A percentile compares a stretch with the other conserved stretches of the same genome.
phyloP scores from a whole-genome alignment of 2,329 filamentous ascomycete species.

The Leptodontidium sp. region DNA sequence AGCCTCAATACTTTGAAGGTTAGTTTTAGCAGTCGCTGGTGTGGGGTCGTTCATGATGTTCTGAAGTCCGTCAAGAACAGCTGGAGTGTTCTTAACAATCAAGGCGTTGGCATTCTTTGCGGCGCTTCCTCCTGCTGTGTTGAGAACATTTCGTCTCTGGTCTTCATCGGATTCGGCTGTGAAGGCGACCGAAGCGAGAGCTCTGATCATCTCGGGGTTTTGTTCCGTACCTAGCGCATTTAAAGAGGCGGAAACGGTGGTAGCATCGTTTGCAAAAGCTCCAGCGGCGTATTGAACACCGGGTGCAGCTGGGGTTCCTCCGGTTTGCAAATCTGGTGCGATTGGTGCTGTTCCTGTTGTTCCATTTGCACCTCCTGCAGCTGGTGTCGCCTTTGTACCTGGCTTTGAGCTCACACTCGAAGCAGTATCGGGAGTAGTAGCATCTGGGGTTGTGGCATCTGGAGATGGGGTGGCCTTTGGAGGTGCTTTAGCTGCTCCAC shows the following conservation, averaged over 20 bases:
- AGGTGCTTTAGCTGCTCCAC: not conserved
- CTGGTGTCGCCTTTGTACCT: not conserved
- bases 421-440: not conserved
- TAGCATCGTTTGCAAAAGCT: conserved; percentile 41
- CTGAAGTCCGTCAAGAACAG: conserved; percentile 37
- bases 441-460: not conserved
- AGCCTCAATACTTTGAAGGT: conserved; percentile 31
- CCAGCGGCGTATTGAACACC: conserved; percentile 34
- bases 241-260: conserved; percentile 39
- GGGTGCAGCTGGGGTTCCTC: conserved; percentile 14
- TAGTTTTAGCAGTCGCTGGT: conserved; percentile 17
- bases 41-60: conserved; percentile 36
- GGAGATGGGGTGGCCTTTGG: not conserved
- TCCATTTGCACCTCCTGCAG: conserved; percentile 13
- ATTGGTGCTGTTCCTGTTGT: conserved; percentile 3
- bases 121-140: conserved; percentile 36
- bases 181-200: conserved; percentile 37
- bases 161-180: conserved; percentile 42
- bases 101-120: conserved; percentile 36
- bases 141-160: conserved; percentile 36
- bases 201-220: conserved; percentile 30
- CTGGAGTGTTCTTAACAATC: conserved; percentile 41
- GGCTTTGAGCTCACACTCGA: not conserved
- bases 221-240: conserved; percentile 35
- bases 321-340: not conserved